These are phyloP conservation scores for Phytopythium litorale DNA, from an alignment of 352 stramenopile species.

Conservation along the genomic window DNA sequence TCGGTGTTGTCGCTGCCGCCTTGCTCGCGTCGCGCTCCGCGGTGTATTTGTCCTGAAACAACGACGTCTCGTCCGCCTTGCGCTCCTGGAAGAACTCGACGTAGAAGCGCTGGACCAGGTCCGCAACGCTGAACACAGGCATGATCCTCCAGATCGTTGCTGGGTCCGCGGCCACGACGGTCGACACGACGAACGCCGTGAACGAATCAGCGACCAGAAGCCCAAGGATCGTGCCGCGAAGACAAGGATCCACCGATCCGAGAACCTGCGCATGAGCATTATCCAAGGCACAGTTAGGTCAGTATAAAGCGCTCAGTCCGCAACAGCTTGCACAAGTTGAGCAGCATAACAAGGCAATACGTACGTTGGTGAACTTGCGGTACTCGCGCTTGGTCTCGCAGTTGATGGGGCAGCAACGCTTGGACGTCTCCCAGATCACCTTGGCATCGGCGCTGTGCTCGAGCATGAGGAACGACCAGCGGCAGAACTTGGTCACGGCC, in stretches of 20 bases:
- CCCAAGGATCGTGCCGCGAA: slow-evolving; percentile 79
- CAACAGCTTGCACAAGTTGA: neutral
- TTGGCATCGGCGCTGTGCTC: slow-evolving; percentile 84
- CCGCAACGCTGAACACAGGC: slow-evolving; percentile 73
- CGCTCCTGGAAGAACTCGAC: slow-evolving; percentile 69
- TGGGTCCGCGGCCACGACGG: slow-evolving; percentile 64
- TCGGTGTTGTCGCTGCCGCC: slow-evolving; percentile 1
- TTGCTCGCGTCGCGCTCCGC: slow-evolving; percentile 16
- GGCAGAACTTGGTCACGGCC: slow-evolving; percentile 80
- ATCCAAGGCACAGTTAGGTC: neutral
- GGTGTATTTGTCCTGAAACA: slow-evolving; percentile 74
- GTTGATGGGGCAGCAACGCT: slow-evolving; percentile 82
- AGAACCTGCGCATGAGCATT: slow-evolving; percentile 41
- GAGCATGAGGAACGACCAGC: slow-evolving; percentile 84
- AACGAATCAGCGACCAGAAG: slow-evolving; percentile 83
- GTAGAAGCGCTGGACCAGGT: slow-evolving; percentile 75
- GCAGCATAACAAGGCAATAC: neutral
- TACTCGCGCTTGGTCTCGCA: slow-evolving; percentile 85
- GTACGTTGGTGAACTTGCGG: slow-evolving; percentile 84
- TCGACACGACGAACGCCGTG: slow-evolving; percentile 84
- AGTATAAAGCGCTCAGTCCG: neutral
- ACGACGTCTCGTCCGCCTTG: slow-evolving; percentile 49
- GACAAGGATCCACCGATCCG: slow-evolving; percentile 77
- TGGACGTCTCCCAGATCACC: slow-evolving; percentile 86
- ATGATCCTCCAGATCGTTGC: slow-evolving; percentile 75